These are phyloP conservation scores for Schoenoplectus tabernaemontani DNA, from an alignment of 202 grass and related monocot genomes.

Conservation along the genomic window DNA sequence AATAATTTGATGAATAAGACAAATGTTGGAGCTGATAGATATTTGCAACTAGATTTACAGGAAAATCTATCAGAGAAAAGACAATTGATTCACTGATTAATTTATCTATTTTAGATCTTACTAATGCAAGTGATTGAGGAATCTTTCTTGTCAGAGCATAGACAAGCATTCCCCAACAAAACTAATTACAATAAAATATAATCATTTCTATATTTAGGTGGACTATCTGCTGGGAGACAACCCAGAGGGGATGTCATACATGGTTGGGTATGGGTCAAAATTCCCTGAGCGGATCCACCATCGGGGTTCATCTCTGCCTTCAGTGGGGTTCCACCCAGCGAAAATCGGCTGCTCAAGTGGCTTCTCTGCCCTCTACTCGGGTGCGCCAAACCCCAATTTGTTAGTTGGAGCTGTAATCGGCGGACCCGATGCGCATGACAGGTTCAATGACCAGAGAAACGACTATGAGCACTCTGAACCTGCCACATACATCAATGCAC, in stretches of 20 bases:
- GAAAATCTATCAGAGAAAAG: neutral
- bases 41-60: neutral
- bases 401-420: constrained; percentile 69
- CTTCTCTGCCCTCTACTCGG: constrained; percentile 54
- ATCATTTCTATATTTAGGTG: constrained; percentile 16
- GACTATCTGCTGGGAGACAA: constrained; percentile 70
- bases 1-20: neutral
- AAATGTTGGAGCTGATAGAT: neutral
- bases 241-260: constrained; percentile 75
- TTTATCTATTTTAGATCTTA: neutral
- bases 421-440: constrained; percentile 55
- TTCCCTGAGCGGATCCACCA: constrained; percentile 64
- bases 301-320: constrained; percentile 71
- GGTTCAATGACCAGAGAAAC: constrained; percentile 50
- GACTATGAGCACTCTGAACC: constrained; percentile 84
- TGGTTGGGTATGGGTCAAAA: constrained; percentile 56
- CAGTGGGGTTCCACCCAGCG: constrained; percentile 39
- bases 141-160: neutral
- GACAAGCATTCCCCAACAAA: neutral
- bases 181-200: neutral
- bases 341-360: constrained; percentile 60
- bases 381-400: constrained; percentile 52
- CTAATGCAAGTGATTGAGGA: neutral
- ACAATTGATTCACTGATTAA: neutral
- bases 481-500: constrained; percentile 88